phyloP scores from a whole-genome alignment of 345 rosid species.

The Gossypium thurberi region DNA sequence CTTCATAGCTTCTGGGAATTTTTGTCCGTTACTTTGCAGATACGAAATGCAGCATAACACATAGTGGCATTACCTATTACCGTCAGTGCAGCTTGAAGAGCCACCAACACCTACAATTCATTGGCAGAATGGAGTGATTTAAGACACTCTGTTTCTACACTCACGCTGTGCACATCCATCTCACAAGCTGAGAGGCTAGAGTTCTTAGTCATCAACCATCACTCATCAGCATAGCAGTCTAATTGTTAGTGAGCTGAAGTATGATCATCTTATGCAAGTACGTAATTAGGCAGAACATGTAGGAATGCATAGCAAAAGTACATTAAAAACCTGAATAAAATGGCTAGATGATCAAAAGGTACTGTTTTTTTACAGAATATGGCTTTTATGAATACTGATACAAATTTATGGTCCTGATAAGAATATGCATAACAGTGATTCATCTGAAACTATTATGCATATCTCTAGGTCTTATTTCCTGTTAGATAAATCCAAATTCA shows the following conservation, averaged over 20 bases:
- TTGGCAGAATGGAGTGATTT: not conserved
- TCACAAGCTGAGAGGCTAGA: not conserved
- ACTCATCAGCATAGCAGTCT: not conserved
- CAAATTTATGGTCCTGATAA: not conserved
- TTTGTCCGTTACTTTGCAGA: conserved; percentile 48
- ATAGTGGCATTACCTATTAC: conserved; percentile 75
- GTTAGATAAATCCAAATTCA: not conserved
- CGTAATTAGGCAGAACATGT: not conserved
- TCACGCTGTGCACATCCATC: not conserved
- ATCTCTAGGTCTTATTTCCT: not conserved
- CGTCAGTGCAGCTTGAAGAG: conserved; percentile 76
- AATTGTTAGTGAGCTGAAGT: not conserved
- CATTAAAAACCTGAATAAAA: not conserved
- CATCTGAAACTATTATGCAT: not conserved
- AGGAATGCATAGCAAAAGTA: not conserved
- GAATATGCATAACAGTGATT: not conserved
- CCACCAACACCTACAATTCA: conserved; percentile 57
- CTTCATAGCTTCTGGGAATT: conserved; percentile 36
- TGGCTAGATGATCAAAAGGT: not conserved
- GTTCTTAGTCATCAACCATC: not conserved
- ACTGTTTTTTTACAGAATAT: not conserved
- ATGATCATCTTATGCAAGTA: not conserved
- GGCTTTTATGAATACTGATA: not conserved
- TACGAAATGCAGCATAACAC: conserved; percentile 79
- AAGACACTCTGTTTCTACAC: not conserved